A percentile compares a stretch with the other conserved stretches of the same genome.
Evolutionary conservation across 2,329 filamentous ascomycete genomes (phyloP).

Genomic region (Aspergillus vadensis): DNA sequence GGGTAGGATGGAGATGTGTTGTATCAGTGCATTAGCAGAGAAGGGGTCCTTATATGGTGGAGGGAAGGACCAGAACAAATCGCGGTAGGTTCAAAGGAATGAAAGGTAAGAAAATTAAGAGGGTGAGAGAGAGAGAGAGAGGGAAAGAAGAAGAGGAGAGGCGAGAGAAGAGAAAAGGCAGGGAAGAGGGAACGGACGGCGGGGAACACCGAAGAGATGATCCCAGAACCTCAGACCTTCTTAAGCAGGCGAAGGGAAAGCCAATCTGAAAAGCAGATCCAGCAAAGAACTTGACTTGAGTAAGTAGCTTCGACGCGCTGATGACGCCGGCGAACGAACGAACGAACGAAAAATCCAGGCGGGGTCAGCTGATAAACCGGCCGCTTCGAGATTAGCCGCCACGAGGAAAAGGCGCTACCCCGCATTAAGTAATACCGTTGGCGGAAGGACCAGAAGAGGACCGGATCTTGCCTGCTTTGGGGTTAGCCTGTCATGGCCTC

Average conservation of each 20-base stretch:
- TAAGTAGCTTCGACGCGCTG: neutral
- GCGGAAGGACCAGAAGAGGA: constrained; percentile 9
- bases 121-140: neutral
- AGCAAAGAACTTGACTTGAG: neutral
- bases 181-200: neutral
- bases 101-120: neutral
- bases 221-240: neutral
- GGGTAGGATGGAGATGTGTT: neutral
- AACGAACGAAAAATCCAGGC: constrained; percentile 17
- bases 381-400: constrained; percentile 11
- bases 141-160: neutral
- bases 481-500: neutral
- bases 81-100: neutral
- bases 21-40: neutral
- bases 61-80: neutral
- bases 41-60: too few species aligned
- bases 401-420: constrained; percentile 21
- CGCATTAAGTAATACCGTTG: constrained; percentile 24
- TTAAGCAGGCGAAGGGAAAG: neutral
- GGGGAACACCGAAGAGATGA: neutral
- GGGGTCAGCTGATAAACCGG: constrained; percentile 26
- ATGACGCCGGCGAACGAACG: constrained; percentile 8
- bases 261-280: neutral
- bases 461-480: constrained; percentile 12
- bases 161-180: neutral